phyloP scores from a whole-genome alignment of 306 rosid species.

The Dryas alaskensis region DNA sequence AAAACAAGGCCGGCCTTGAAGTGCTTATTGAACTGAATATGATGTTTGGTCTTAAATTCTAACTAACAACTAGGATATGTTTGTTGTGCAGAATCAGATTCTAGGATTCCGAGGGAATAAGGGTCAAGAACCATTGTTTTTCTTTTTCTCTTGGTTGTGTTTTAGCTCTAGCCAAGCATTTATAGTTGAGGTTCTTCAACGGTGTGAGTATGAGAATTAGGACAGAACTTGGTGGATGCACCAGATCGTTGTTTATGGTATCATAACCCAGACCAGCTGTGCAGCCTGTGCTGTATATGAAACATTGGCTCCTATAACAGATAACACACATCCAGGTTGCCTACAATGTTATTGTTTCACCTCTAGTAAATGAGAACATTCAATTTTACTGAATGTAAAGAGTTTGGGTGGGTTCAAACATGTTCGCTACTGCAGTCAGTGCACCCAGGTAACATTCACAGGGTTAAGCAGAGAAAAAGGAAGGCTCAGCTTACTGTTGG shows the following conservation, averaged over 20 bases:
- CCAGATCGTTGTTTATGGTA: not conserved
- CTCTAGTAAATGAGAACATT: not conserved
- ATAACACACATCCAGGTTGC: too few species aligned
- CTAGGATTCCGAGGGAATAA: not conserved
- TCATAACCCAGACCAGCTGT: not conserved
- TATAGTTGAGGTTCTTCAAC: not conserved
- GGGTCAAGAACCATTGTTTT: not conserved
- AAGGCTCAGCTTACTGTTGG: not conserved
- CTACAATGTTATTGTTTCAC: not conserved
- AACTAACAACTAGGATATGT: not conserved
- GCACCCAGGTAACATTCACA: too few species aligned
- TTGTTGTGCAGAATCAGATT: not conserved
- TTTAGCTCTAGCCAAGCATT: not conserved
- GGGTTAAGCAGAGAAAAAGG: not conserved
- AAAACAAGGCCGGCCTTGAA: not conserved
- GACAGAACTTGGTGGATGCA: not conserved
- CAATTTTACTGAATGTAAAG: not conserved
- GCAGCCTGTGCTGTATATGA: not conserved
- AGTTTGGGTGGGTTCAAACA: not conserved
- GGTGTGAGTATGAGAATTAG: not conserved
- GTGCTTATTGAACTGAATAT: not conserved
- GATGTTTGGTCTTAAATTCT: not conserved
- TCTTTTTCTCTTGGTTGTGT: not conserved
- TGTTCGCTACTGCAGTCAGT: not conserved
- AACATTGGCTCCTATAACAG: not conserved